Percentiles rank a stretch among this genome's conserved stretches.
Conservation (phyloP, 1,139 yeast species). For the Yamadazyma triangularis region DNA sequence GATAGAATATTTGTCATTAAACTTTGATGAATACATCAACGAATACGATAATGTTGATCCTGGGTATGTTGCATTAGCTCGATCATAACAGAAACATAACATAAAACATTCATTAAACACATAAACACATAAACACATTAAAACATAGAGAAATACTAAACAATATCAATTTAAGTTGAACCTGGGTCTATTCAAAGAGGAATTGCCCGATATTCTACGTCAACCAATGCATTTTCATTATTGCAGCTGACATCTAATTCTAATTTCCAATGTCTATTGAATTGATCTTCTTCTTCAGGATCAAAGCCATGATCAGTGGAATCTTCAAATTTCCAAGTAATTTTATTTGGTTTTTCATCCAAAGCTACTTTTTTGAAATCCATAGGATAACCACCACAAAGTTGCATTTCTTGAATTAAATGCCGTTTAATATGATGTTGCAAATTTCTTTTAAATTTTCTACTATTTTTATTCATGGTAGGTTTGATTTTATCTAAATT, state of each 20-base stretch:
- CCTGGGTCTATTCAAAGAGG: conserved; percentile 16
- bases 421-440: conserved; percentile 75
- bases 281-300: conserved; percentile 40
- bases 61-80: conserved; percentile 49
- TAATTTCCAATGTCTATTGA: conserved; percentile 53
- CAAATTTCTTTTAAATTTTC: conserved; percentile 68
- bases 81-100: conserved; percentile 6
- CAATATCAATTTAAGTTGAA: conserved; percentile 2
- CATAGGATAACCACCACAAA: conserved; percentile 55
- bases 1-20: conserved; percentile 48
- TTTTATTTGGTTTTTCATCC: conserved; percentile 40
- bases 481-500: conserved; percentile 72
- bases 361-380: conserved; percentile 48
- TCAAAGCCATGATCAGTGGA: conserved; percentile 50
- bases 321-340: conserved; percentile 55
- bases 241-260: conserved; percentile 55
- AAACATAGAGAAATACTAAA: neutral
- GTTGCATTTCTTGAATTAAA: conserved; percentile 60
- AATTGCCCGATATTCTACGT: conserved; percentile 51
- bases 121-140: neutral
- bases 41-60: conserved; percentile 58
- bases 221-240: conserved; percentile 57
- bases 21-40: conserved; percentile 42
- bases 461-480: conserved; percentile 65
- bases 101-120: conserved; percentile 2